Base-by-base conservation (phyloP, 2,329 filamentous ascomycete genomes). In the Penicillium sp. region DNA sequence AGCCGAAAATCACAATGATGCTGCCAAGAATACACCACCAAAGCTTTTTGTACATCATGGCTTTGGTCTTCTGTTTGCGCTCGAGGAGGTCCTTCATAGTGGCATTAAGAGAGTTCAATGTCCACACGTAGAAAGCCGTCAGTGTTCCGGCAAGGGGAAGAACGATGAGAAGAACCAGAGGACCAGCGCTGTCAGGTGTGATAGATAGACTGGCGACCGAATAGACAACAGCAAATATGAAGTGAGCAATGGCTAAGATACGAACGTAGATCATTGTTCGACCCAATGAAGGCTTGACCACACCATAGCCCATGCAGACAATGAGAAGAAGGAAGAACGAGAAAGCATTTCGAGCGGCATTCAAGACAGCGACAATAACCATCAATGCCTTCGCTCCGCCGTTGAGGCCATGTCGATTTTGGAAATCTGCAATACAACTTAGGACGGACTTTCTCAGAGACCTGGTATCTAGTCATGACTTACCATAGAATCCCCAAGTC, bases 51-150 rank as follows among this genome's bases (percentile, higher is more conserved):
- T 96, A 98, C 93, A 98, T 98, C 66, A 78, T 67, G 32, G 89
- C 87, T 63, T 98, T 98, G 54, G 84, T 82, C 54, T 85, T 83
- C 67, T 98, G 92, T 67, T 95, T 95, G 50, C 92, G 82, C 57
- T 95, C 86, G 38, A 84, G 76, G n/a, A 98, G 76, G 56, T 96
- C 90, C 67, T 95, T 96, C 70, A 96, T 90, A 0, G 92, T 98
- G 41, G 83, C 74, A 64, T 90, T 95, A 41, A 98, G 76, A 14
- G 89, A 93, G 69, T 95, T 96, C 48, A 98, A 75, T 0, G 92
- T 98, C 92, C 92, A 98, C 44, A 98, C 85, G 65, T 98, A 98
- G 66, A 98, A 98, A 8, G 85, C 89, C 12, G 92, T 98, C 47
- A 98, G 69, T 0, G 92, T 95, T 31, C 79, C 89, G 3, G 90